Percentiles rank a stretch among this genome's conserved stretches.
These are phyloP conservation scores for Citrus unshiu DNA, from an alignment of 345 rosid species.

Conservation along the genomic window DNA sequence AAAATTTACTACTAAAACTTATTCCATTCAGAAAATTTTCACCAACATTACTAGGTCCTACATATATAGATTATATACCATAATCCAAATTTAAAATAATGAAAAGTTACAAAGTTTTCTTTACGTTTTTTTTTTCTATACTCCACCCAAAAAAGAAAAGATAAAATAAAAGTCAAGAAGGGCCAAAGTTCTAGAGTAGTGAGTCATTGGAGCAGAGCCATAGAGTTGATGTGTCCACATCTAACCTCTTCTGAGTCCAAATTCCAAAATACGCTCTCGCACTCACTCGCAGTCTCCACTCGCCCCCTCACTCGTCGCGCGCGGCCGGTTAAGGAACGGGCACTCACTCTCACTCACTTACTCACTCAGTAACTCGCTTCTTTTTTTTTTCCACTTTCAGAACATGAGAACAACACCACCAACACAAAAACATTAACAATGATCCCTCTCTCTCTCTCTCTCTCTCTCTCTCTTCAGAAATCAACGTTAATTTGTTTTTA, in stretches of 20 bases:
- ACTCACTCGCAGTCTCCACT: slow-evolving; percentile 17
- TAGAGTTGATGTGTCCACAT: slow-evolving; percentile 68
- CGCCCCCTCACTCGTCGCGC: slow-evolving; percentile 24
- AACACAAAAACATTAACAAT: not conserved
- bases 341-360: slow-evolving; percentile 4
- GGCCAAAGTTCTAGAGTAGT: slow-evolving; percentile 15
- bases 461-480: not conserved
- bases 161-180: slow-evolving; percentile 23
- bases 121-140: no score
- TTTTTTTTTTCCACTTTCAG: not conserved
- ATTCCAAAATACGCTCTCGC: slow-evolving; percentile 17
- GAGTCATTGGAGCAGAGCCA: slow-evolving; percentile 43
- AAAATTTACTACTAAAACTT: no score
- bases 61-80: no score
- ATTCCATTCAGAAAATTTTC: no score
- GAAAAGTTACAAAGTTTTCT: no score
- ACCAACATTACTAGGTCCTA: no score
- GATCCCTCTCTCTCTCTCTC: not conserved
- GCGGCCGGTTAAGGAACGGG: not conserved
- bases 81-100: no score
- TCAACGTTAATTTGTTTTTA: slow-evolving; percentile 15
- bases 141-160: slow-evolving; percentile 4
- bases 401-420: not conserved
- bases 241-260: slow-evolving; percentile 19
- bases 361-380: slow-evolving; percentile 1